These are phyloP conservation scores for Rhizopogon vulgaris DNA, from an alignment of 768 basidiomycete genomes.

Conservation along the genomic window DNA sequence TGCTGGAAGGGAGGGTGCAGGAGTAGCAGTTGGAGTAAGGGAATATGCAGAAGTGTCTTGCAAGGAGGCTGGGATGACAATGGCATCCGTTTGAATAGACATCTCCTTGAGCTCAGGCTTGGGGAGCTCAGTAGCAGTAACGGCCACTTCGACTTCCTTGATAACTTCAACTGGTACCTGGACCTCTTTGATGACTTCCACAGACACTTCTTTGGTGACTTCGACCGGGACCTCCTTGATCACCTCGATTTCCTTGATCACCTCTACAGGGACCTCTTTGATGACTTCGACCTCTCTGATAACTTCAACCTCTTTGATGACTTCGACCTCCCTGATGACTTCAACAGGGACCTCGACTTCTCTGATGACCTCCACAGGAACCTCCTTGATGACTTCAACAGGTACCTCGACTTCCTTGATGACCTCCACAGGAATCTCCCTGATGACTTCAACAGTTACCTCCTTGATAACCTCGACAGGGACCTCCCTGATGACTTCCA, in stretches of 20 bases:
- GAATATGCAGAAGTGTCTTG: conserved; percentile 24
- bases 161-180: conserved; percentile 31
- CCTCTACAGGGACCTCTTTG: conserved; percentile 13
- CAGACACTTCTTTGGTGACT: conserved; percentile 6
- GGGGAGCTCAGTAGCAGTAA: conserved; percentile 28
- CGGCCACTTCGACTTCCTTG: conserved; percentile 21
- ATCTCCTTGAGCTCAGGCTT: conserved; percentile 70
- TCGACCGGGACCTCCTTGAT: conserved; percentile 20
- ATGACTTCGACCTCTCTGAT: conserved; percentile 14
- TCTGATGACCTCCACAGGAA: conserved; percentile 26
- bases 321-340: conserved; percentile 10
- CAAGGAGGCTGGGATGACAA: conserved; percentile 22
- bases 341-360: conserved; percentile 1
- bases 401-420: conserved; percentile 11
- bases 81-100: conserved; percentile 68
- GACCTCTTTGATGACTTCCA: conserved; percentile 18
- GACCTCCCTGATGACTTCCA: conserved; percentile 21
- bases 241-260: conserved; percentile 17
- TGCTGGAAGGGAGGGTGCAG: conserved; percentile 22
- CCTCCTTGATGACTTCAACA: conserved; percentile 26
- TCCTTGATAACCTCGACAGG: conserved; percentile 17
- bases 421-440: conserved; percentile 8
- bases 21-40: conserved; percentile 28
- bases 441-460: conserved; percentile 19
- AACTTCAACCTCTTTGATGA: conserved; percentile 13